Conservation (phyloP, 345 rosid genomes). For the Nasturtium officinale region DNA sequence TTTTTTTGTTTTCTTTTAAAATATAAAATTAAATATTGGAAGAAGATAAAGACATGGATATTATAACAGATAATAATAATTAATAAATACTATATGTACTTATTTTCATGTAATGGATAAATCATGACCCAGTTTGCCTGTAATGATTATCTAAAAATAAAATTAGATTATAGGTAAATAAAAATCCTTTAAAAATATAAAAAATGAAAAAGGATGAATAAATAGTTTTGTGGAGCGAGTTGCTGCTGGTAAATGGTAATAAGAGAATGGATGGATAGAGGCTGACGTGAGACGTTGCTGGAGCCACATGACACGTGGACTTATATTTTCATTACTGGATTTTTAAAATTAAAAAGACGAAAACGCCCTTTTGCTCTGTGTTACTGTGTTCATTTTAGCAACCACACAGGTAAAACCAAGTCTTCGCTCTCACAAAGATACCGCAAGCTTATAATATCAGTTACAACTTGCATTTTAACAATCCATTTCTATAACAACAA, state of each 20-base stretch:
- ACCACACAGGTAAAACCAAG: neutral
- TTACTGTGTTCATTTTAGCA: neutral
- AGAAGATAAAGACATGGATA: conserved; percentile 27
- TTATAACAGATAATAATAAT: neutral
- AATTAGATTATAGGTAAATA: neutral
- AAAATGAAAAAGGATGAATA: neutral
- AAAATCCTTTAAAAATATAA: neutral
- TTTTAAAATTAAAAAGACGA: neutral
- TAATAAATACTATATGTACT: neutral
- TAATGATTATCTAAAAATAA: too few relatives aligned
- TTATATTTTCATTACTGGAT: neutral
- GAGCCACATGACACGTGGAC: conserved; percentile 34
- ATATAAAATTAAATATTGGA: neutral
- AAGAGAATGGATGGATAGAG: conserved; percentile 44
- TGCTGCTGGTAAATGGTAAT: conserved; percentile 41
- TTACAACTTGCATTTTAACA: neutral
- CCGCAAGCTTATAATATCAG: conserved; percentile 13
- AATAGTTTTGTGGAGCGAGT: conserved; percentile 34
- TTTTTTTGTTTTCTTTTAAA: neutral
- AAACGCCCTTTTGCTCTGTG: neutral
- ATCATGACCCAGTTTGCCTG: conserved; percentile 14
- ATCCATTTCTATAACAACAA: conserved; percentile 13
- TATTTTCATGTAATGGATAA: conserved; percentile 21
- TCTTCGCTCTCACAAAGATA: neutral
- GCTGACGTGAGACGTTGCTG: conserved; percentile 48